Evolutionary conservation across 306 rosid species (phyloP).

Genomic region (Ammopiptanthus mongolicus): DNA sequence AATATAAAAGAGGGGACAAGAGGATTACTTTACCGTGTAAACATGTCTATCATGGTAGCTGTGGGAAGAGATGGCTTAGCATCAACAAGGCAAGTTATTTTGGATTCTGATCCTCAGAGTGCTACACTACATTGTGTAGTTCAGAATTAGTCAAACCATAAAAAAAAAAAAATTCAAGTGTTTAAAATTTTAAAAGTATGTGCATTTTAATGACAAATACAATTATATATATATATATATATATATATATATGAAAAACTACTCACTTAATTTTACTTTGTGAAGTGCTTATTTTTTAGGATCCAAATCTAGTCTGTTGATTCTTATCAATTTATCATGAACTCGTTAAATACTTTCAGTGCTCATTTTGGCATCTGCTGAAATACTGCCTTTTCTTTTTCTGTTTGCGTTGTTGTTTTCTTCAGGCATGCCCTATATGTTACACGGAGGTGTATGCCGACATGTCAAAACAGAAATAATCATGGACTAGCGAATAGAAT

Average conservation of each 20-base stretch:
- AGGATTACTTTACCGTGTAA: conserved; percentile 84
- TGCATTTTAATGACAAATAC: not conserved
- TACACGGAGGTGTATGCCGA: conserved; percentile 79
- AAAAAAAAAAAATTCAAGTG: not conserved
- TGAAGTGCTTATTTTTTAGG: not conserved
- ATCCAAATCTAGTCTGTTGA: not conserved
- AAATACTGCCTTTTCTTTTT: not conserved
- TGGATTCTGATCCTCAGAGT: not conserved
- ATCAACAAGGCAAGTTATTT: conserved; percentile 70
- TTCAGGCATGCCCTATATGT: conserved; percentile 96
- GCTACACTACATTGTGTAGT: not conserved
- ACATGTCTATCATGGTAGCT: conserved; percentile 72
- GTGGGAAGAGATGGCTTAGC: conserved; percentile 92
- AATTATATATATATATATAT: not conserved
- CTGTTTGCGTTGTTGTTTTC: not conserved
- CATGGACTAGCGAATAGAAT: not conserved
- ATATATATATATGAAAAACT: not conserved
- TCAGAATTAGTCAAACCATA: not conserved
- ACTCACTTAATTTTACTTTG: not conserved
- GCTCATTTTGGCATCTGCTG: conserved; percentile 5
- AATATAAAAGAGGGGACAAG: conserved; percentile 76
- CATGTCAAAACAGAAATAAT: conserved; percentile 42
- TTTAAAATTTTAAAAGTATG: not conserved
- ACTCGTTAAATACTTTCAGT: not conserved
- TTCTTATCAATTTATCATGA: not conserved